Conservation (phyloP, 192 early-diverging fungal genomes). For the Umbelopsis sp. region DNA sequence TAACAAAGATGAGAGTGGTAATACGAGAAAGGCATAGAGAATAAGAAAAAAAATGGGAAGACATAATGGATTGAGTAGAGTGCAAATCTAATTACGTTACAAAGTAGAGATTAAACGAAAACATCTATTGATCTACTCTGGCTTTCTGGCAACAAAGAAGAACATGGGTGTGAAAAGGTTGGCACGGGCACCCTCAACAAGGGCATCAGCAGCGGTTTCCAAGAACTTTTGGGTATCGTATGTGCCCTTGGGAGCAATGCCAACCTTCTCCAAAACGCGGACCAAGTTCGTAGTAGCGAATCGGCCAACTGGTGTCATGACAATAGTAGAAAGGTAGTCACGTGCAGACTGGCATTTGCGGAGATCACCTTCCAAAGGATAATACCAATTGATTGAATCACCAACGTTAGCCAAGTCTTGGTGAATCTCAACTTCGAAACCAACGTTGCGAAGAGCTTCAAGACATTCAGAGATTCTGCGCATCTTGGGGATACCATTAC, state of each 20-base stretch:
- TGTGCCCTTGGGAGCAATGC: conserved; percentile 86
- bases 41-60: too few species aligned
- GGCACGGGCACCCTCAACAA: conserved; percentile 78
- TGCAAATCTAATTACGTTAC: conserved; percentile 2
- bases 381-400: conserved; percentile 83
- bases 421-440: conserved; percentile 82
- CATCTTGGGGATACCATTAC: conserved; percentile 90
- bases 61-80: background rate
- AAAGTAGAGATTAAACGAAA: background rate
- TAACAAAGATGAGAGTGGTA: background rate
- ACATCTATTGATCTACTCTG: conserved; percentile 26
- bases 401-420: conserved; percentile 64
- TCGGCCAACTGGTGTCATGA: conserved; percentile 62
- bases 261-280: conserved; percentile 75
- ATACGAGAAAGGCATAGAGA: too few species aligned
- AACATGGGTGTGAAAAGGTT: conserved; percentile 97
- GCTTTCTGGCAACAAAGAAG: conserved; percentile 78
- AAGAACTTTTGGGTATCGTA: conserved; percentile 82
- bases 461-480: conserved; percentile 73
- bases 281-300: conserved; percentile 79
- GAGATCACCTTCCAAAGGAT: conserved; percentile 70
- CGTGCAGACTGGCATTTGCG: conserved; percentile 47
- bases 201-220: conserved; percentile 76
- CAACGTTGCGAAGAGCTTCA: conserved; percentile 78
- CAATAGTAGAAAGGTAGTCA: conserved; percentile 48